Evolutionary conservation across 768 basidiomycete species (phyloP), one percentile per base, ranked within the genome.

Genomic region (Sporobolomyces phaffii): DNA sequence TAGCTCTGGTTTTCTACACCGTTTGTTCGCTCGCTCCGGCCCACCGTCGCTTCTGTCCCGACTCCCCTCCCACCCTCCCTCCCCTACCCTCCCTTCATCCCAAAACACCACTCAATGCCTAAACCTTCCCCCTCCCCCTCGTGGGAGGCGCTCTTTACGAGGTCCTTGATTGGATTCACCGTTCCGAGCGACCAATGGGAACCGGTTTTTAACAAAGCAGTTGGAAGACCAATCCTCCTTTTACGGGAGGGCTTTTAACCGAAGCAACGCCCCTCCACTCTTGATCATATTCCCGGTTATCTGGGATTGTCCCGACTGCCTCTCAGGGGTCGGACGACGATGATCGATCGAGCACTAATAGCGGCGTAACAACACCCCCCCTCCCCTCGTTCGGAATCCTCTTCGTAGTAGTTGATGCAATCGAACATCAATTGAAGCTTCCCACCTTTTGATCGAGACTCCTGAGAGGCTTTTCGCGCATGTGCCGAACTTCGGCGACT

Each of bases 311-410:
- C 9, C 50, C 8, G 5, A 10, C n/a, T n/a, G 28, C 52, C 34
- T 24, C 22, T 26, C 17, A 28, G 28, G 65, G 48, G 44, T 20
- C 22, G 15, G 29, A 3, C 14, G 14, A 43, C 50, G 56, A 62
- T 62, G 66, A 68, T 51, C n/a, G 65, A 57, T 61, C 54, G 60
- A 67, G 65, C 65, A 67, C 65, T 67, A 67, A 57, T 52, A 62
- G 60, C 28, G 60, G 51, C 61, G 60, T 58, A n/a, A 63, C 56
- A 68, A 44, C 8, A 20, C 18, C 41, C 33, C 29, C 49, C 26
- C 26, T 29, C 49, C n/a, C n/a, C n/a, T n/a, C n/a, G n/a, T n/a
- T n/a, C n/a, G n/a, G n/a, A n/a, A n/a, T n/a, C n/a, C n/a, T n/a
- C n/a, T n/a, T n/a, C n/a, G n/a, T n/a, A n/a, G n/a, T n/a, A n/a